Percentiles rank a stretch among this genome's conserved stretches.
phyloP scores from a whole-genome alignment of 768 basidiomycete species.

The Termitomyces sp. region DNA sequence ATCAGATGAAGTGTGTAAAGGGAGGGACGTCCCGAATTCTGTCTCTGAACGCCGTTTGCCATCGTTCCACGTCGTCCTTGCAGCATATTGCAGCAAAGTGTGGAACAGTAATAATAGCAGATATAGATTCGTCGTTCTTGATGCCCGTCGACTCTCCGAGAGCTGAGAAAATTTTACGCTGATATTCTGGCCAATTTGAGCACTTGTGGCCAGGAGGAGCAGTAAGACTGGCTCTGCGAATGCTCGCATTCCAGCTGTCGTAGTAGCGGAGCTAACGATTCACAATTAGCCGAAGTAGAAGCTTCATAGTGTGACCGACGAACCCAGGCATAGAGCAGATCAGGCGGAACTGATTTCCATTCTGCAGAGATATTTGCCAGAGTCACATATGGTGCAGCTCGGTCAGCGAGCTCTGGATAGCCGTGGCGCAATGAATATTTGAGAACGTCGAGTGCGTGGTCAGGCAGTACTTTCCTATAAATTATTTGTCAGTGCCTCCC shows the following conservation, averaged over 20 bases:
- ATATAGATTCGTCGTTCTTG: slow-evolving; percentile 11
- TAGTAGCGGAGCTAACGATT: slow-evolving; percentile 9
- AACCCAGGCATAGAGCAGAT: slow-evolving; percentile 10
- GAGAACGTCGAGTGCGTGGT: slow-evolving; percentile 11
- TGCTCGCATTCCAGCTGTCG: slow-evolving; percentile 8
- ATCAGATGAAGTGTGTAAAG: slow-evolving; percentile 8
- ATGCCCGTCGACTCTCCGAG: slow-evolving; percentile 7
- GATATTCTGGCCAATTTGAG: slow-evolving; percentile 12
- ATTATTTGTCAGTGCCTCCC: background rate
- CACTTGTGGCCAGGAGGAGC: slow-evolving; percentile 11
- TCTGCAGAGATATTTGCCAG: slow-evolving; percentile 1
- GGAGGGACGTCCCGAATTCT: slow-evolving; percentile 9
- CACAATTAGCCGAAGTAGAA: background rate
- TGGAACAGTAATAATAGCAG: slow-evolving; percentile 8
- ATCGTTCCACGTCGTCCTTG: slow-evolving; percentile 12
- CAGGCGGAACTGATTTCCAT: slow-evolving; percentile 3
- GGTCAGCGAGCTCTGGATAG: slow-evolving; percentile 9
- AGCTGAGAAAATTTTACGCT: slow-evolving; percentile 12
- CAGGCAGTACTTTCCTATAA: slow-evolving; percentile 8
- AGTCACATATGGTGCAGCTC: slow-evolving; percentile 11
- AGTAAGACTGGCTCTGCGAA: slow-evolving; percentile 8
- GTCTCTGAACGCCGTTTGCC: slow-evolving; percentile 8
- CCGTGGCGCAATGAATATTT: slow-evolving; percentile 14
- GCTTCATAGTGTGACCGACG: background rate
- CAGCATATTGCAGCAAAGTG: slow-evolving; percentile 15